Conservation (phyloP, 345 rosid genomes). For the Ceriops tagal region DNA sequence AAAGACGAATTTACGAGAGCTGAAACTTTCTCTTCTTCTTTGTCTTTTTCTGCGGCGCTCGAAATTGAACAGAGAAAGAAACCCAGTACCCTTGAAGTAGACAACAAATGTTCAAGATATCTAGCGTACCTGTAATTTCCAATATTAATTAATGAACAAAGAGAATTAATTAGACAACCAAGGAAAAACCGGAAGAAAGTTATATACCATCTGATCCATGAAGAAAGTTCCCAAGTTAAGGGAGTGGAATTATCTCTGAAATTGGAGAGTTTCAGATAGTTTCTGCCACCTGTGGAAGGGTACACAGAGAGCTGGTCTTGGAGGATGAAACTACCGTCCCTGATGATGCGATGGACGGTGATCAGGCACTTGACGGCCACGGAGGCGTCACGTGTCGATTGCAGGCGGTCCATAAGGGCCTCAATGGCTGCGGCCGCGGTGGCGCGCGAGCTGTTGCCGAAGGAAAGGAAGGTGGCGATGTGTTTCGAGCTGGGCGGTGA, state of each 20-base stretch:
- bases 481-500: slow-evolving; percentile 52
- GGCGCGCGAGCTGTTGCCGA: slow-evolving; percentile 69
- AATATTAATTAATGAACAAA: not conserved
- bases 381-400: slow-evolving; percentile 61
- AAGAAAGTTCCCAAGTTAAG: slow-evolving; percentile 71
- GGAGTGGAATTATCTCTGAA: slow-evolving; percentile 64
- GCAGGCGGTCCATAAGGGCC: slow-evolving; percentile 84
- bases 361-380: slow-evolving; percentile 81
- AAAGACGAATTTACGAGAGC: slow-evolving; percentile 44
- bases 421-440: slow-evolving; percentile 63
- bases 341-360: slow-evolving; percentile 57
- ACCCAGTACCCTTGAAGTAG: slow-evolving; percentile 62
- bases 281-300: slow-evolving; percentile 76
- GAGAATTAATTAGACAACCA: not conserved
- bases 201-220: slow-evolving; percentile 75
- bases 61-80: slow-evolving; percentile 58
- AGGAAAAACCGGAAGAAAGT: too few species aligned
- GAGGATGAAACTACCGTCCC: slow-evolving; percentile 72
- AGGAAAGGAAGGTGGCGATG: slow-evolving; percentile 55
- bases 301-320: slow-evolving; percentile 83
- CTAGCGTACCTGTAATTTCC: slow-evolving; percentile 49
- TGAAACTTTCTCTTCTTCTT: slow-evolving; percentile 47
- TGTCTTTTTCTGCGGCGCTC: slow-evolving; percentile 43
- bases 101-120: slow-evolving; percentile 61
- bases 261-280: slow-evolving; percentile 69